Evolutionary conservation across 108 stramenopile genomes (phyloP).

Genomic region (Discostella pseudostelligera): DNA sequence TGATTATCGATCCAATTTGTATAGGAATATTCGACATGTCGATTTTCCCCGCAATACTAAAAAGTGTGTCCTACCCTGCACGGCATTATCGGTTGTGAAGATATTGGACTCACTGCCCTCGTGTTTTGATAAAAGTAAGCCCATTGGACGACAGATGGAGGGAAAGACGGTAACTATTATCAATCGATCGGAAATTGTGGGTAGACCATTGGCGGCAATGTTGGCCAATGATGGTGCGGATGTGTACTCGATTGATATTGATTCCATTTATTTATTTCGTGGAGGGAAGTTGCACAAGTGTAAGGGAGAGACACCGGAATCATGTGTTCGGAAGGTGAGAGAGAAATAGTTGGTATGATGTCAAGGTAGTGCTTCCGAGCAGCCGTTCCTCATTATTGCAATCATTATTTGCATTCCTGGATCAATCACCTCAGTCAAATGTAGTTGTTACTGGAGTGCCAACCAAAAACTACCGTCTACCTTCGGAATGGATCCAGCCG

Average conservation of each 20-base stretch:
- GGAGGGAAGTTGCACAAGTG: conserved; percentile 68
- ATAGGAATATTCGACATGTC: conserved; percentile 89
- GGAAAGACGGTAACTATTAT: conserved; percentile 91
- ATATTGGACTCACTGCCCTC: conserved; percentile 84
- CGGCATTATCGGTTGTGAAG: conserved; percentile 90
- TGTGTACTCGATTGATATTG: conserved; percentile 94
- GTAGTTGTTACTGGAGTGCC: conserved; percentile 95
- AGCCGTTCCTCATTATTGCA: no score
- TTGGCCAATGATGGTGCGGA: conserved; percentile 95
- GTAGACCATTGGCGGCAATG: conserved; percentile 96
- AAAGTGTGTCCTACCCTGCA: conserved; percentile 95
- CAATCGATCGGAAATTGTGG: conserved; percentile 95
- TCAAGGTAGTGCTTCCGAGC: no score
- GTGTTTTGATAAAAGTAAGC: conserved; percentile 63
- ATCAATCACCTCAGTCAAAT: conserved; percentile 69
- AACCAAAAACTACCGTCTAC: conserved; percentile 86
- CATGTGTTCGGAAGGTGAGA: conserved; percentile 82
- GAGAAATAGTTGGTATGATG: no score
- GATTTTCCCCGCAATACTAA: conserved; percentile 70
- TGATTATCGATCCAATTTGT: conserved; percentile 91
- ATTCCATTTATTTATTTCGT: conserved; percentile 83
- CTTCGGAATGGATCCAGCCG: conserved; percentile 89
- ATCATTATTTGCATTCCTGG: no score
- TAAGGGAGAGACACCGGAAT: conserved; percentile 74
- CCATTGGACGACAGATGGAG: conserved; percentile 73